Evolutionary conservation across 2,329 filamentous ascomycete genomes (phyloP), one percentile per base, ranked within the genome.

Genomic region (Magnaporthales sp.): DNA sequence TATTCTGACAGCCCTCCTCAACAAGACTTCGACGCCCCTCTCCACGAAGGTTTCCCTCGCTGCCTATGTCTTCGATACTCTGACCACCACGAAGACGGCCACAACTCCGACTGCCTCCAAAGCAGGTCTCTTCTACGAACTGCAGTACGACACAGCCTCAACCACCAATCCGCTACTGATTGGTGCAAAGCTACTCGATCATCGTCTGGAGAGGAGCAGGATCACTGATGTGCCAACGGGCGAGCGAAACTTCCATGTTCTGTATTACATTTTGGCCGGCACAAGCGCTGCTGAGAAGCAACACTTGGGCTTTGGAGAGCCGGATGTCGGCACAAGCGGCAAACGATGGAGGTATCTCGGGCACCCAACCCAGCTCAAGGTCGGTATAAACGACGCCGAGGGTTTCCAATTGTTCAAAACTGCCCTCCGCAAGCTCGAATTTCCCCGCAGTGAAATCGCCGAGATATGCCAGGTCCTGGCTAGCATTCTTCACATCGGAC

Each of bases 361-460:
- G 3, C 95, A 99, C 72, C 95, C 94, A 0, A 97, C 94, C 0
- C 95, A 99, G 78, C 84, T 99, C 70, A 98, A 97, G 77, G 92
- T 98, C 30, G 95, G 95, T 67, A 93, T 99, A 75, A 97, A 99
- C 73, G 95, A 99, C 74, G 84, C 90, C 1, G 93, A 97, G 74
- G 95, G 94, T 4, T 99, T 99, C 77, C 92, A 96, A 75, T 89
- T 98, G 66, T 98, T 99, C 84, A 98, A 98, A 81, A 97, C 92
- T 0, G 95, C 95, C 1, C 81, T 99, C 63, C 87, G 93, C 70
- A 97, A 96, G 77, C 85, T 99, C 15, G 95, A 98, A 77, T 98
- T 99, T 70, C 91, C 94, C 4, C 87, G 93, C 66, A 89, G 90
- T 68, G 95, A 97, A 73, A 97, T 99, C 74, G 95, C 95, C 54